Conservation (phyloP, 2,329 filamentous ascomycete species). For the Dactylella cylindrospora region DNA sequence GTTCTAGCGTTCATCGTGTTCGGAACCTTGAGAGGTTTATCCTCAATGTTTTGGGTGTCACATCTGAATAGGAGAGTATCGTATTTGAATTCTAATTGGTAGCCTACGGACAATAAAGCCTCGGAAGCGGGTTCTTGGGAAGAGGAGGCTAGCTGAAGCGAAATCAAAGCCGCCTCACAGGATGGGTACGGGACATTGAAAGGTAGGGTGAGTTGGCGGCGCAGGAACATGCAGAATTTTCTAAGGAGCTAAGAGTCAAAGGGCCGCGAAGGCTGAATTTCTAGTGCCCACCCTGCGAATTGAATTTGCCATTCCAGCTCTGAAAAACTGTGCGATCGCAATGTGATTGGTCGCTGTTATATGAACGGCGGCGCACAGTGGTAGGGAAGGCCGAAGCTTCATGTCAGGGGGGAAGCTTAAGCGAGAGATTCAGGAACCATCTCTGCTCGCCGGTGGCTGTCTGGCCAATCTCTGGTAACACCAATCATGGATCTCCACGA, state of each 20-base stretch:
- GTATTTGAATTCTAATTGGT: conserved; percentile 22
- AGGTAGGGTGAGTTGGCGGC: conserved; percentile 31
- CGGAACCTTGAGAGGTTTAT: conserved; percentile 10
- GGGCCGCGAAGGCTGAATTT: conserved; percentile 23
- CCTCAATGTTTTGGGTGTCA: conserved; percentile 22
- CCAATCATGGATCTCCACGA: conserved; percentile 41
- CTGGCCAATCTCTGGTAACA: conserved; percentile 41
- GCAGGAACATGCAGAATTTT: conserved; percentile 41
- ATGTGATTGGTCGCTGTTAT: conserved; percentile 31
- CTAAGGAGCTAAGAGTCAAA: conserved; percentile 8
- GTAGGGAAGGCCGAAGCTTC: conserved; percentile 33
- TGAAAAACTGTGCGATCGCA: conserved; percentile 24
- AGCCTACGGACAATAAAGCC: conserved; percentile 14
- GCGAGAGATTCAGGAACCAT: conserved; percentile 44
- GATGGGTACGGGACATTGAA: conserved; percentile 2
- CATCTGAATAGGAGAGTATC: conserved; percentile 24
- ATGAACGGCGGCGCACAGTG: conserved; percentile 12
- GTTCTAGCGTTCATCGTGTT: not conserved
- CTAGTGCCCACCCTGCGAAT: conserved; percentile 16
- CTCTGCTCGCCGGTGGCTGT: no score
- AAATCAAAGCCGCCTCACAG: conserved; percentile 18
- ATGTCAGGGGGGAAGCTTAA: conserved; percentile 30
- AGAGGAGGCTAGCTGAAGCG: conserved; percentile 33
- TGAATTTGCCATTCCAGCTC: conserved; percentile 15
- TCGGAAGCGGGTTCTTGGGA: conserved; percentile 19